Percentiles rank a stretch among this genome's conserved stretches.
Evolutionary conservation across 352 stramenopile species (phyloP).

Genomic region (Pythium rhizo-oryzae): DNA sequence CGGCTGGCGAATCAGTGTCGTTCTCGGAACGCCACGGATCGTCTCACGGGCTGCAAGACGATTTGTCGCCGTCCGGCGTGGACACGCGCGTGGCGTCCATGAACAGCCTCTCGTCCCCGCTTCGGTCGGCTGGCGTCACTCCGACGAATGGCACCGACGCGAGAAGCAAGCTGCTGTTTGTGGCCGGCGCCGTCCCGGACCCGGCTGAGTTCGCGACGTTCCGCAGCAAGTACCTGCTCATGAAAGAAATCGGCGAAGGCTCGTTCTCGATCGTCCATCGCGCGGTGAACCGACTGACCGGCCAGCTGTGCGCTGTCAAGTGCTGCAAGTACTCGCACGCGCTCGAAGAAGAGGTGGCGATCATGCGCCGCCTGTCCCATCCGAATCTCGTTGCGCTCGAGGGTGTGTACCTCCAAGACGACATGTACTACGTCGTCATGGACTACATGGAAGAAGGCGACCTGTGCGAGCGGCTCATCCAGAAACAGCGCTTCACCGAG

Average conservation of each 20-base stretch:
- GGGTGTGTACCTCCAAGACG: slow-evolving; percentile 66
- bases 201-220: slow-evolving; percentile 58
- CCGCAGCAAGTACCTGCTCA: slow-evolving; percentile 61
- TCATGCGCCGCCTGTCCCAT: slow-evolving; percentile 63
- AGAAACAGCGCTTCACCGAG: slow-evolving; percentile 63
- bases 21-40: slow-evolving; percentile 21
- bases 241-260: slow-evolving; percentile 84
- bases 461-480: slow-evolving; percentile 73
- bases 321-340: slow-evolving; percentile 70
- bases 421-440: slow-evolving; percentile 85
- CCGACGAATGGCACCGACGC: neutral
- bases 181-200: slow-evolving; percentile 36
- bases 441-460: slow-evolving; percentile 80
- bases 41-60: neutral
- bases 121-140: neutral
- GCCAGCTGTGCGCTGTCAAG: slow-evolving; percentile 68
- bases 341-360: slow-evolving; percentile 70
- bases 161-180: slow-evolving; percentile 24
- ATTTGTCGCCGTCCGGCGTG: neutral
- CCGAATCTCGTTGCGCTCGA: slow-evolving; percentile 72
- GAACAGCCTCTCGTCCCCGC: slow-evolving; percentile 6
- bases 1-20: slow-evolving; percentile 16
- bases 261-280: slow-evolving; percentile 86
- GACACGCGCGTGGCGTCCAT: slow-evolving; percentile 20
- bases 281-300: slow-evolving; percentile 67